These are phyloP conservation scores for Syncephalis plumigaleata DNA, from an alignment of 371 early-diverging fungal species.

Conservation along the genomic window DNA sequence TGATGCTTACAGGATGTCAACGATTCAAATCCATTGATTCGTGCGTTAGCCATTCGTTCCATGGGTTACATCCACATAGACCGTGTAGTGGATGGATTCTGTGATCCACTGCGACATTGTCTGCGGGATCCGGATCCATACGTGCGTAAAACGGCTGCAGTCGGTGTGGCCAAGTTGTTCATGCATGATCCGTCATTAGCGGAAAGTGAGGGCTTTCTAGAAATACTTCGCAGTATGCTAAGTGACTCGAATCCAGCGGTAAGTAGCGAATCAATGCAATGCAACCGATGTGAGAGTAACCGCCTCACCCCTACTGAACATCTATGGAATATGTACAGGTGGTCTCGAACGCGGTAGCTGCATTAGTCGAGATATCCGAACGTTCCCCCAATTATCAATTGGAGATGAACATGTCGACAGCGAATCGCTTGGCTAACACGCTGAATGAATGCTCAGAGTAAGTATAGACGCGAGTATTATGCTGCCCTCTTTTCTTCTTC, in stretches of 20 bases:
- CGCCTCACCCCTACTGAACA: background rate
- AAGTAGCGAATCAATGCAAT: background rate
- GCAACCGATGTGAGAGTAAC: background rate
- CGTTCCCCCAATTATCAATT: slow-evolving; percentile 62
- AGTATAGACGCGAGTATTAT: too few species aligned
- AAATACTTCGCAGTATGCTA: slow-evolving; percentile 70
- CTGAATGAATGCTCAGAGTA: slow-evolving; percentile 94
- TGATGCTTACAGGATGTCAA: slow-evolving; percentile 50
- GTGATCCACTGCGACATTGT: slow-evolving; percentile 71
- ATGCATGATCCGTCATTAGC: slow-evolving; percentile 41
- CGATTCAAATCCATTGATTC: slow-evolving; percentile 73
- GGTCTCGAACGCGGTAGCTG: slow-evolving; percentile 90
- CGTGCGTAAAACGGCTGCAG: slow-evolving; percentile 42
- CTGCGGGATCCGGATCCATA: slow-evolving; percentile 62
- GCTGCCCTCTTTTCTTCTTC: too few species aligned
- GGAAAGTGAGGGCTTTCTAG: slow-evolving; percentile 63
- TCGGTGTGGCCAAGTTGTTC: slow-evolving; percentile 41
- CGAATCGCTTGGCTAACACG: slow-evolving; percentile 80
- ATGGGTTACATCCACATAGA: slow-evolving; percentile 90
- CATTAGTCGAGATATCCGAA: slow-evolving; percentile 86
- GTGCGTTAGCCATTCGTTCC: slow-evolving; percentile 83
- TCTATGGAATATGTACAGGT: slow-evolving; percentile 24
- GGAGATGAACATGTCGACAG: slow-evolving; percentile 54
- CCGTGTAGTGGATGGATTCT: slow-evolving; percentile 58
- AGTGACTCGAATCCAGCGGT: slow-evolving; percentile 86